phyloP scores from a whole-genome alignment of 805 yeast genomes.

The Gaillardinia entomophila region DNA sequence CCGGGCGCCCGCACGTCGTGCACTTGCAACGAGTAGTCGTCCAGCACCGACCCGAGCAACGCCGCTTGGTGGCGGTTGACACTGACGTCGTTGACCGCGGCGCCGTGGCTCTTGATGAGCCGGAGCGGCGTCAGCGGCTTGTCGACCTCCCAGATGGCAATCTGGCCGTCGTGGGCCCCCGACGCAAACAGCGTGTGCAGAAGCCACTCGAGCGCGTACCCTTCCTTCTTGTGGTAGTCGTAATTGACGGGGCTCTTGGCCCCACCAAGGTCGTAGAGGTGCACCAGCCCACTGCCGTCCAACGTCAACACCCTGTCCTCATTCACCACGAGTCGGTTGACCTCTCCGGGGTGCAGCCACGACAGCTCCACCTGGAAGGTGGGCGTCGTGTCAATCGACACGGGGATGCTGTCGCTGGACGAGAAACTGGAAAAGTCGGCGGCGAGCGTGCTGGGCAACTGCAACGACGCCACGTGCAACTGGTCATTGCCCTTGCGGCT shows the following conservation, averaged over 20 bases:
- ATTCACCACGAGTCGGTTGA: conserved; percentile 51
- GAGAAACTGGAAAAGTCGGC: conserved; percentile 23
- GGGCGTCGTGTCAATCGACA: conserved; percentile 18
- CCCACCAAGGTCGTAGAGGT: conserved; percentile 31
- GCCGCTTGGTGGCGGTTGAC: conserved; percentile 41
- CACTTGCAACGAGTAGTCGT: conserved; percentile 57
- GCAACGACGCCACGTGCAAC: conserved; percentile 39
- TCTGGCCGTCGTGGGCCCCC: conserved; percentile 60
- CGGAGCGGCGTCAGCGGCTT: conserved; percentile 41
- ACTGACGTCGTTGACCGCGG: conserved; percentile 62
- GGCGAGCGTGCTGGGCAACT: conserved; percentile 46
- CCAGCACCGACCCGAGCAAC: conserved; percentile 63
- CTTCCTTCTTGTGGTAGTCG: conserved; percentile 58
- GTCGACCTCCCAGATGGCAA: conserved; percentile 65
- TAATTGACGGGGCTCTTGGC: conserved; percentile 21
- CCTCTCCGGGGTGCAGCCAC: conserved; percentile 64
- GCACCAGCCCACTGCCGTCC: conserved; percentile 46
- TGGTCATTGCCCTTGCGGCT: conserved; percentile 35
- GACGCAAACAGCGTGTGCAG: conserved; percentile 44
- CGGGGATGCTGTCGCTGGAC: conserved; percentile 14
- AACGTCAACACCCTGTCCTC: conserved; percentile 49
- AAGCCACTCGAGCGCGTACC: conserved; percentile 70
- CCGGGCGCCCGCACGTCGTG: conserved; percentile 45
- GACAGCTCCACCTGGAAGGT: conserved; percentile 39
- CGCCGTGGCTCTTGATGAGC: conserved; percentile 45